phyloP scores from a whole-genome alignment of 1,139 yeast species.

The Barnettozyma hawaiiensis region DNA sequence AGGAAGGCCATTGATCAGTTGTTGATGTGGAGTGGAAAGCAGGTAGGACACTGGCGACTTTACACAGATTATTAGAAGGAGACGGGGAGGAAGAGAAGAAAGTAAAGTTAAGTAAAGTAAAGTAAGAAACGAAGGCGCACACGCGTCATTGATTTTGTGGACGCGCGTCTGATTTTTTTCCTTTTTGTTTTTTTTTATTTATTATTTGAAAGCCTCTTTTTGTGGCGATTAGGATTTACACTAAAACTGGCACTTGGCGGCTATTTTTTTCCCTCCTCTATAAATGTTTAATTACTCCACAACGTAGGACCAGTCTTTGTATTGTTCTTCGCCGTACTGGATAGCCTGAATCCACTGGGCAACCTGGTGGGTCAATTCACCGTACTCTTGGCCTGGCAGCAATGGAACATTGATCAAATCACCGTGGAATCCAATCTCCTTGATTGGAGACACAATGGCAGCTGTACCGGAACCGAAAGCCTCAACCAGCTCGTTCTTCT shows the following conservation, averaged over 20 bases:
- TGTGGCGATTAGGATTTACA: no score
- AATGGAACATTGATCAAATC: constrained; percentile 70
- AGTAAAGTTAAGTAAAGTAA: no score
- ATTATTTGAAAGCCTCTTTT: no score
- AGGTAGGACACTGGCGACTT: no score
- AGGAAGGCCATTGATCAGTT: constrained; percentile 67
- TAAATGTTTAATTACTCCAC: constrained; percentile 24
- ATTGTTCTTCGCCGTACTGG: constrained; percentile 80
- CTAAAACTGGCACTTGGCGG: no score
- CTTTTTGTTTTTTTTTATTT: no score
- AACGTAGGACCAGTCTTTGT: constrained; percentile 36
- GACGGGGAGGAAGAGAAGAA: no score
- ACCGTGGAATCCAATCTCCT: constrained; percentile 76
- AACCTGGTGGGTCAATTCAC: constrained; percentile 69
- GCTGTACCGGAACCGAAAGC: constrained; percentile 98
- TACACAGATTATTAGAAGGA: no score
- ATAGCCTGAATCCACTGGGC: constrained; percentile 82
- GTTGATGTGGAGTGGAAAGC: background rate
- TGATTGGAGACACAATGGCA: constrained; percentile 91
- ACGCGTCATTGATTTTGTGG: constrained; percentile 5
- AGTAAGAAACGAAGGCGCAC: no score
- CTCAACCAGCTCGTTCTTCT: constrained; percentile 78
- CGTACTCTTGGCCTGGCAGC: constrained; percentile 69
- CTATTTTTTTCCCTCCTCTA: no score
- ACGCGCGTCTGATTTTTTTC: background rate